phyloP scores from a whole-genome alignment of 805 yeast species.

The Cyberlindnera amylophila region DNA sequence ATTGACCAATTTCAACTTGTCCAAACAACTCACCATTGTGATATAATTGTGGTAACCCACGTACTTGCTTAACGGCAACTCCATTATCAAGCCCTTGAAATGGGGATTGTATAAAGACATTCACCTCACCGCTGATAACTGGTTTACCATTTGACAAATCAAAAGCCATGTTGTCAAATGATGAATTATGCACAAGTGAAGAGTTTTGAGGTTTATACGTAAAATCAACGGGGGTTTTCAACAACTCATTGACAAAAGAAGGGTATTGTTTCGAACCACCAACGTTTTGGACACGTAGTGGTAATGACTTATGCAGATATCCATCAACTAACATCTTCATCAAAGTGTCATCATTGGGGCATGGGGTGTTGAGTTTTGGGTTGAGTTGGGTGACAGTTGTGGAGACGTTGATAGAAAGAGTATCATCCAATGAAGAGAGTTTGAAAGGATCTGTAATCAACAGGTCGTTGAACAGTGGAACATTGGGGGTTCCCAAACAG shows the following conservation, averaged over 20 bases:
- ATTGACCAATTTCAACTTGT: conserved; percentile 38
- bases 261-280: conserved; percentile 23
- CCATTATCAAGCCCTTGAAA: conserved; percentile 22
- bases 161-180: conserved; percentile 35
- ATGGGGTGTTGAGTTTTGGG: conserved; percentile 1
- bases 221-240: conserved; percentile 16
- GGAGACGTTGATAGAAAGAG: conserved; percentile 11
- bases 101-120: conserved; percentile 32
- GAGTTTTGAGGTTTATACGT: conserved; percentile 14
- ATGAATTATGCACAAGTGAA: conserved; percentile 32
- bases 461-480: conserved; percentile 26
- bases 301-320: conserved; percentile 16
- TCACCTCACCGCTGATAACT: conserved; percentile 36
- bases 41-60: conserved; percentile 28
- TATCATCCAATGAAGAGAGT: conserved; percentile 15
- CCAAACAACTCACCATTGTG: conserved; percentile 41
- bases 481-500: conserved; percentile 30
- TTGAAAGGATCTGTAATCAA: conserved; percentile 12
- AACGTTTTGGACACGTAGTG: conserved; percentile 19
- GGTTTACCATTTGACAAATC: conserved; percentile 33
- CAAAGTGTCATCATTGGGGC: conserved; percentile 14
- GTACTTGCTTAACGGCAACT: conserved; percentile 16
- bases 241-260: conserved; percentile 19
- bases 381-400: conserved; percentile 11
- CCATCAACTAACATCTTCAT: conserved; percentile 13